These are phyloP conservation scores for Prunus davidiana DNA, from an alignment of 306 rosid species.

Conservation along the genomic window DNA sequence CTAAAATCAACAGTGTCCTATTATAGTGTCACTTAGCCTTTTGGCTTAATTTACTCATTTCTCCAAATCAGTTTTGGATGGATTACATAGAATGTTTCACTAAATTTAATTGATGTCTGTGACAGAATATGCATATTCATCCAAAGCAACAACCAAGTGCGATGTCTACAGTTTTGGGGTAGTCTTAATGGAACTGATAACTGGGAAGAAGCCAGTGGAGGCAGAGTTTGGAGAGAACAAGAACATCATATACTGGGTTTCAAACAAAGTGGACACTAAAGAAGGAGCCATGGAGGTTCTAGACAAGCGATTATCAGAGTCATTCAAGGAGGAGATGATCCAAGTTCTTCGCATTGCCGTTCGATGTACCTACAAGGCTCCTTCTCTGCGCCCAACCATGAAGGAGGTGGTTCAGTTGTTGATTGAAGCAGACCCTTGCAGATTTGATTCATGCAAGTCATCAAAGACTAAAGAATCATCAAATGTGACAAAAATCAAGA, in stretches of 20 bases:
- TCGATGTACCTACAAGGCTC: slow-evolving; percentile 81
- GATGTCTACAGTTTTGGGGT: slow-evolving; percentile 97
- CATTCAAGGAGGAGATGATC: slow-evolving; percentile 68
- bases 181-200: slow-evolving; percentile 83
- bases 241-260: slow-evolving; percentile 82
- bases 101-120: slow-evolving; percentile 26
- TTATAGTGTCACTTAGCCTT: background rate
- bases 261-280: slow-evolving; percentile 76
- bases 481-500: slow-evolving; percentile 20
- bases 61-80: background rate
- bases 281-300: slow-evolving; percentile 81
- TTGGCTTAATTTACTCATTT: background rate
- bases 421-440: slow-evolving; percentile 64
- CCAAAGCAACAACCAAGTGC: slow-evolving; percentile 87
- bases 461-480: slow-evolving; percentile 52
- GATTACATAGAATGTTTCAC: background rate
- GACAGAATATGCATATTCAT: slow-evolving; percentile 92
- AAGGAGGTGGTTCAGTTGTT: slow-evolving; percentile 82
- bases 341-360: slow-evolving; percentile 72
- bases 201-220: slow-evolving; percentile 89
- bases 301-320: slow-evolving; percentile 50
- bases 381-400: slow-evolving; percentile 85
- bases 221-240: slow-evolving; percentile 88
- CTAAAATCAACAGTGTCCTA: background rate
- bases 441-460: slow-evolving; percentile 49